Evolutionary conservation across 495 filamentous ascomycete species (phyloP).

Genomic region (Penicillium argentinense): DNA sequence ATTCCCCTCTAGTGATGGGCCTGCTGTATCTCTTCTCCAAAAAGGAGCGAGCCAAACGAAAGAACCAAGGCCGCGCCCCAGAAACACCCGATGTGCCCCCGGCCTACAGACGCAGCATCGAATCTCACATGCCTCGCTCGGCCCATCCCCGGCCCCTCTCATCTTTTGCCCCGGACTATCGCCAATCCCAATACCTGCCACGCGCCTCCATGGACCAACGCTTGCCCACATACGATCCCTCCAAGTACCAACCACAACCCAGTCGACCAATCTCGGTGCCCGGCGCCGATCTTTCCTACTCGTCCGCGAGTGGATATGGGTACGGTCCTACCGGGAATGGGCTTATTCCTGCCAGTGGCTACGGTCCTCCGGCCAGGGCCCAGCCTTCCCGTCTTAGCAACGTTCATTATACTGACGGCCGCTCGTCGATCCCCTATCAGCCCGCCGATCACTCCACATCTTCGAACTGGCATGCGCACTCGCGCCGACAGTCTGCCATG

Average conservation of each 20-base stretch:
- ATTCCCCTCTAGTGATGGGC: constrained; percentile 20
- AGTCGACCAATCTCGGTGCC: constrained; percentile 16
- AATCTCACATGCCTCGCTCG: constrained; percentile 18
- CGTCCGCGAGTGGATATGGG: too few relatives aligned
- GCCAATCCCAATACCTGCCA: constrained; percentile 15
- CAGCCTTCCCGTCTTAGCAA: constrained; percentile 26
- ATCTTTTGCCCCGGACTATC: constrained; percentile 29
- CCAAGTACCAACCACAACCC: constrained; percentile 29
- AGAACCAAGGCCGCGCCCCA: constrained; percentile 12
- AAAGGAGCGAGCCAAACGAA: constrained; percentile 29
- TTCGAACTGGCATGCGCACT: constrained; percentile 3
- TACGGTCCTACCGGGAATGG: too few relatives aligned
- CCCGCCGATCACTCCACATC: constrained; percentile 6
- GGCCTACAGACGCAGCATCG: constrained; percentile 13
- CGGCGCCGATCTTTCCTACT: constrained; percentile 9
- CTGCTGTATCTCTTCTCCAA: constrained; percentile 25
- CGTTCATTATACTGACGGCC: constrained; percentile 21
- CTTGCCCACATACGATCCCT: constrained; percentile 33
- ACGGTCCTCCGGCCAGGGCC: constrained; percentile 5
- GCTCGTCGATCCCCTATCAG: constrained; percentile 17
- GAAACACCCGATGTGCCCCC: constrained; percentile 16
- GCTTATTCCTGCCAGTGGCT: too few relatives aligned
- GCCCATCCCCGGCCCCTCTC: constrained; percentile 28
- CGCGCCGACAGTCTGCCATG: constrained; percentile 14
- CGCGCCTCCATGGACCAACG: constrained; percentile 23